phyloP scores from a whole-genome alignment of 2,329 filamentous ascomycete species.

The Ceratocystis colombiana region DNA sequence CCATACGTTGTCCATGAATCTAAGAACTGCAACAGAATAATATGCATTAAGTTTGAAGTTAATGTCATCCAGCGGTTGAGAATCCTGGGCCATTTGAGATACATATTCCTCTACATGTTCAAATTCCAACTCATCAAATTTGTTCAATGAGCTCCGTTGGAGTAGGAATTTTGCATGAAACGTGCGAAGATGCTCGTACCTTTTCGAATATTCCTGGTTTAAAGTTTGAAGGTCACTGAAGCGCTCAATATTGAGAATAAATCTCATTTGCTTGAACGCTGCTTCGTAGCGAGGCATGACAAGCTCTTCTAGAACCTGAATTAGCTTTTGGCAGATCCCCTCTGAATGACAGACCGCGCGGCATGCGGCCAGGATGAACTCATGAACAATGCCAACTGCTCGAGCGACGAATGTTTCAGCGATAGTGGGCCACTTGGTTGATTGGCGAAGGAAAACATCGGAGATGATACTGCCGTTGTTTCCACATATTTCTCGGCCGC shows the following conservation, averaged over 20 bases:
- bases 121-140: background rate
- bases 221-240: conserved; percentile 31
- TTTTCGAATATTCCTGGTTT: conserved; percentile 24
- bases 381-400: conserved; percentile 30
- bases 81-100: background rate
- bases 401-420: conserved; percentile 29
- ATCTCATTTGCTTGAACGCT: conserved; percentile 28
- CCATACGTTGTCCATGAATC: conserved; percentile 34
- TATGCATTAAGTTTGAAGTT: conserved; percentile 32
- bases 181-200: background rate
- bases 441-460: conserved; percentile 30
- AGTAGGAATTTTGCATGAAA: conserved; percentile 18
- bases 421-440: conserved; percentile 30
- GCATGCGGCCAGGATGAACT: conserved; percentile 29
- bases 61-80: conserved; percentile 29
- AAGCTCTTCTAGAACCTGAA: conserved; percentile 27
- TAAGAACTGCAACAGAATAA: conserved; percentile 31
- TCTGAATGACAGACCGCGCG: conserved; percentile 27
- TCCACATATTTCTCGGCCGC: conserved; percentile 29
- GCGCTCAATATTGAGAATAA: conserved; percentile 30
- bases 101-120: accelerated
- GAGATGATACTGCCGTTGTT: conserved; percentile 28
- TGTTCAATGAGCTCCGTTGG: accelerated
- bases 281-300: conserved; percentile 28
- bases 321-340: conserved; percentile 26